A percentile compares a stretch with the other conserved stretches of the same genome.
phyloP scores from a whole-genome alignment of 108 stramenopile species.

The Aurantiochytrium sp. region DNA sequence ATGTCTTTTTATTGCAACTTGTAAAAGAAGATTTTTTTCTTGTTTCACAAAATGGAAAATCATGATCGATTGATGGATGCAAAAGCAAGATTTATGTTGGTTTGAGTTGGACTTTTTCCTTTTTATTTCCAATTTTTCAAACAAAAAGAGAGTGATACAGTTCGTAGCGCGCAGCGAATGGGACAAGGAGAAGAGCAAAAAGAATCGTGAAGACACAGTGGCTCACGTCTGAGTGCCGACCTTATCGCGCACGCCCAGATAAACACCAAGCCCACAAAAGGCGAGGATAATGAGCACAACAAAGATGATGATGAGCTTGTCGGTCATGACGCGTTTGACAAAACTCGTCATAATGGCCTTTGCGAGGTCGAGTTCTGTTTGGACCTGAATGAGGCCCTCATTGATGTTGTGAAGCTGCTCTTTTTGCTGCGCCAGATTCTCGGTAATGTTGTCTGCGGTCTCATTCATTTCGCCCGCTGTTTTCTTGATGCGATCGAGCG shows the following conservation, averaged over 20 bases:
- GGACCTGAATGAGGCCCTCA: background rate
- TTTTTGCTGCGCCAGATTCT: background rate
- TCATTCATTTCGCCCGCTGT: background rate
- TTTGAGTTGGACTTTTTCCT: background rate
- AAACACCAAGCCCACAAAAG: background rate
- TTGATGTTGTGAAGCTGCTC: background rate
- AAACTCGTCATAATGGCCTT: background rate
- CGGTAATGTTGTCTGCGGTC: background rate
- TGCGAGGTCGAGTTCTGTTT: background rate
- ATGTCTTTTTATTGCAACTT: too few species aligned
- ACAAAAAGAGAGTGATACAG: background rate
- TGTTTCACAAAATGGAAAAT: too few species aligned
- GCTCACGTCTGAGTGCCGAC: background rate
- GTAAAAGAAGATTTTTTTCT: too few species aligned
- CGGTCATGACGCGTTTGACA: slow-evolving; percentile 2
- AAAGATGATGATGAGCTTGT: background rate
- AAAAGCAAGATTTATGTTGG: too few species aligned
- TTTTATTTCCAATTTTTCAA: background rate
- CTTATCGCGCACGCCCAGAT: background rate
- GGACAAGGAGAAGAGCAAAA: too few species aligned
- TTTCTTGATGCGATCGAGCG: background rate
- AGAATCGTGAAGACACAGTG: background rate
- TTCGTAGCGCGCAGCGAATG: too few species aligned
- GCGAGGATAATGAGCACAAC: background rate
- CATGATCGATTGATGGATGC: too few species aligned